Percentiles rank a stretch among this genome's conserved stretches.
Conservation (phyloP, 2,329 filamentous ascomycete species). For the Coniochaeta sp. region DNA sequence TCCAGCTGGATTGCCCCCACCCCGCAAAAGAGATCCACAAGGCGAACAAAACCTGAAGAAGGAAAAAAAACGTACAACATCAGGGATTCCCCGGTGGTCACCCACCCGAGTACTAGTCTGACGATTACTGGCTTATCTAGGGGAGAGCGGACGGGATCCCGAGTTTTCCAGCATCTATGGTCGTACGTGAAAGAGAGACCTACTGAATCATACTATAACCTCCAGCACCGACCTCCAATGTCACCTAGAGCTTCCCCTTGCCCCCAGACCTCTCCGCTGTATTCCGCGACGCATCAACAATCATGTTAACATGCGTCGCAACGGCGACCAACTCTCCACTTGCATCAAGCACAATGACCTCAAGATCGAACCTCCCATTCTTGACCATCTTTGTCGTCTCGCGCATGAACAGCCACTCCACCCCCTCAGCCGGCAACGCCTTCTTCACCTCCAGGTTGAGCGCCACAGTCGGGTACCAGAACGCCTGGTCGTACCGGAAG, state of each 20-base stretch:
- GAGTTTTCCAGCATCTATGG: neutral
- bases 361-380: slow-evolving; percentile 68
- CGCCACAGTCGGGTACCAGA: slow-evolving; percentile 71
- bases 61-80: neutral
- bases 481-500: slow-evolving; percentile 26
- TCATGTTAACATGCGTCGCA: slow-evolving; percentile 60
- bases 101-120: no score
- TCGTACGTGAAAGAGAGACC: neutral
- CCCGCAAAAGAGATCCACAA: neutral
- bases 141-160: neutral
- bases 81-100: no score
- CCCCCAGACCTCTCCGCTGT: slow-evolving; percentile 11
- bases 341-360: slow-evolving; percentile 60
- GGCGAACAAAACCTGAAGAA: neutral
- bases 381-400: slow-evolving; percentile 58
- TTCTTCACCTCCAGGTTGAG: slow-evolving; percentile 75
- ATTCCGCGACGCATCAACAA: slow-evolving; percentile 58
- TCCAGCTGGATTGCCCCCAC: no score
- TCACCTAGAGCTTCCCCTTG: neutral
- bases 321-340: slow-evolving; percentile 58
- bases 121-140: neutral
- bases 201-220: neutral
- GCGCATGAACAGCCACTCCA: slow-evolving; percentile 64
- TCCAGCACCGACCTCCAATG: neutral
- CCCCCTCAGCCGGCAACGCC: slow-evolving; percentile 55